Percentiles rank a stretch among this genome's conserved stretches.
Conservation (phyloP, 345 rosid genomes). For the Populus pruinosa region DNA sequence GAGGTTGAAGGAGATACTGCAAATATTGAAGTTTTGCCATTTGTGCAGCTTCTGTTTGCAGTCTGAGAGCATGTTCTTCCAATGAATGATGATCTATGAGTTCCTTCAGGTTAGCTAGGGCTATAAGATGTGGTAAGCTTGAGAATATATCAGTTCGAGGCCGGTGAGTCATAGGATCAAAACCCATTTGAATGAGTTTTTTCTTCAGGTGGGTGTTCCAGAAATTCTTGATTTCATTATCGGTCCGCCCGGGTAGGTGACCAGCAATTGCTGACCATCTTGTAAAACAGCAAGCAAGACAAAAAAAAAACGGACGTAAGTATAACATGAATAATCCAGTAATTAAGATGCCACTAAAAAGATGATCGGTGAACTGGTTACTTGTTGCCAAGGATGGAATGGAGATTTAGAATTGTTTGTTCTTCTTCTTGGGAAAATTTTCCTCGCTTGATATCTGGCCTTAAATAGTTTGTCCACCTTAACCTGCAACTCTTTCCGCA, state of each 20-base stretch:
- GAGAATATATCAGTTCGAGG: conserved; percentile 38
- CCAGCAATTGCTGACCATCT: conserved; percentile 32
- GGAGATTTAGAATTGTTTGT: conserved; percentile 30
- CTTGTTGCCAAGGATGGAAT: conserved; percentile 32
- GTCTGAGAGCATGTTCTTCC: conserved; percentile 47
- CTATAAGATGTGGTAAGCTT: conserved; percentile 52
- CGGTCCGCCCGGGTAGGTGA: conserved; percentile 27
- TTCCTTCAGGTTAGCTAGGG: conserved; percentile 57
- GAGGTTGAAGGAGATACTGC: conserved; percentile 49
- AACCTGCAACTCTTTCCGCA: conserved; percentile 33
- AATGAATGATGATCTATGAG: conserved; percentile 42
- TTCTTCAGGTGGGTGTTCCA: conserved; percentile 34
- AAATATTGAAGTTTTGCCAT: conserved; percentile 46
- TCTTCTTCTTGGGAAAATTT: conserved; percentile 30
- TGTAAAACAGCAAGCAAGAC: background rate
- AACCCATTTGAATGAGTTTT: conserved; percentile 29
- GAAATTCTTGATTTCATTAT: conserved; percentile 30
- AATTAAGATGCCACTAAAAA: too few relatives aligned
- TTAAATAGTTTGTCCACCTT: conserved; percentile 29
- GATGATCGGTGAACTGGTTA: background rate
- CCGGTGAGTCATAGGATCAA: conserved; percentile 34
- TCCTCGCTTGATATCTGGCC: conserved; percentile 32
- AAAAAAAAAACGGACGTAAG: background rate
- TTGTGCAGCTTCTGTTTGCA: conserved; percentile 47
- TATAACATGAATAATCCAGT: background rate